Evolutionary conservation across 2,329 filamentous ascomycete species (phyloP).

Genomic region (Calonectria pseudoreteaudii): DNA sequence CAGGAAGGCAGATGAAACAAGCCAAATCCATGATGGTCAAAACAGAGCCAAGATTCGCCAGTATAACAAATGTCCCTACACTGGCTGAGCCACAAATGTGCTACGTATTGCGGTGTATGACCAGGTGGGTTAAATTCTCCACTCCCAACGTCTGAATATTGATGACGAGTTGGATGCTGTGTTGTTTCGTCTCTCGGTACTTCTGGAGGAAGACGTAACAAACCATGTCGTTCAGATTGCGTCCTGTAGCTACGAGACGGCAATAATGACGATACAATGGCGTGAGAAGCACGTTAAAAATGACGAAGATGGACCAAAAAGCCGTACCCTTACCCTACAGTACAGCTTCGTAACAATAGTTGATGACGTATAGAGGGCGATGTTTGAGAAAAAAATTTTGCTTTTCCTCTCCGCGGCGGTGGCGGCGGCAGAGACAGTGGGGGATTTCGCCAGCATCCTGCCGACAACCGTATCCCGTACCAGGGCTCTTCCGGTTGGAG

Average conservation of each 20-base stretch:
- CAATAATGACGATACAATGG: conserved; percentile 1
- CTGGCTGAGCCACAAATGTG: neutral
- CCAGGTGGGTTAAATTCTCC: neutral
- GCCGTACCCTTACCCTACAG: neutral
- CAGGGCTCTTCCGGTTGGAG: neutral
- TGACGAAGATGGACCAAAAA: neutral
- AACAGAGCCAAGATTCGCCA: neutral
- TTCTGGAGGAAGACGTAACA: neutral
- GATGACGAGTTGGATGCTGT: neutral
- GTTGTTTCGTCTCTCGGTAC: neutral
- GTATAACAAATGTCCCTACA: neutral
- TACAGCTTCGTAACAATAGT: neutral
- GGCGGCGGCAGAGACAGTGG: neutral
- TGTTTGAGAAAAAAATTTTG: neutral
- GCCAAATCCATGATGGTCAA: neutral
- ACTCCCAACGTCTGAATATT: neutral
- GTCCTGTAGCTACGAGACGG: neutral
- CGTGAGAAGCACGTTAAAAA: neutral
- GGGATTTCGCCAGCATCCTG: neutral
- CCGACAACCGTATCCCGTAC: neutral
- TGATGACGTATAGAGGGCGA: conserved; percentile 18
- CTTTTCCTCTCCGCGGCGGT: neutral
- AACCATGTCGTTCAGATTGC: neutral
- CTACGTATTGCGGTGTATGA: conserved; percentile 10
- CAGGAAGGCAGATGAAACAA: neutral